Evolutionary conservation across 1,284 basidiomycete species (phyloP), one percentile per base, ranked within the genome.

Genomic region (Microbotryomycetes sp.): DNA sequence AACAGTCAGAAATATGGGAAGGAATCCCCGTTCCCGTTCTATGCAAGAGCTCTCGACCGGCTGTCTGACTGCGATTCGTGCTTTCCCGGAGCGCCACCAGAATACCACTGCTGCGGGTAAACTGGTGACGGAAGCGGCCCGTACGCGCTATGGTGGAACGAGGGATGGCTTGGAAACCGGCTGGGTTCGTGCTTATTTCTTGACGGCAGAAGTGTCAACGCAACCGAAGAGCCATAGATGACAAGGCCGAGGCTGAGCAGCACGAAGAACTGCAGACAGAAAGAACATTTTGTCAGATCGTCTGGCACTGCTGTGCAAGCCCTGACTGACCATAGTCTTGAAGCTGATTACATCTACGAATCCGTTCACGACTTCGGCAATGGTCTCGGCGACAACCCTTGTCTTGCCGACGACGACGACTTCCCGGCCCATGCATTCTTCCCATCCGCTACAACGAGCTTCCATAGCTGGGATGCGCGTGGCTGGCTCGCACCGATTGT

Each of bases 281-380:
- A 9, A 35, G n/a, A 15, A n/a, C 21, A 16, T 13, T 4, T 18
- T 28, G 15, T 45, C 23, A 21, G n/a, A 31, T 29, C 23, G 9
- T 5, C 9, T 23, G n/a, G 11, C 13, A 13, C 9, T 26, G 24
- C 47, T 26, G 11, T 49, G 47, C 21, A 7, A 7, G 11, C 13
- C 47, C 11, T 49, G 24, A 49, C 85, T 76, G 66, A 89, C 90
- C 78, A 97, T 80, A 18, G 91, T 93, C 78, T 94, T 96, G 90
- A 91, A 97, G 75, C 87, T 92, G 74, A 97, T 93, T 48, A 89
- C 87, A 73, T 97, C 94, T 29, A 97, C 89, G 74, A 98, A 98
- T 7, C 89, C 85, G 75, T 97, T 96, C 70, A 97, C 85, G 45
- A 97, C 89, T 71, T 96, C 93, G 52, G 91, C 94, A 75, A 97